Evolutionary conservation across 805 yeast genomes (phyloP).

Genomic region (Ogataea saltuana): DNA sequence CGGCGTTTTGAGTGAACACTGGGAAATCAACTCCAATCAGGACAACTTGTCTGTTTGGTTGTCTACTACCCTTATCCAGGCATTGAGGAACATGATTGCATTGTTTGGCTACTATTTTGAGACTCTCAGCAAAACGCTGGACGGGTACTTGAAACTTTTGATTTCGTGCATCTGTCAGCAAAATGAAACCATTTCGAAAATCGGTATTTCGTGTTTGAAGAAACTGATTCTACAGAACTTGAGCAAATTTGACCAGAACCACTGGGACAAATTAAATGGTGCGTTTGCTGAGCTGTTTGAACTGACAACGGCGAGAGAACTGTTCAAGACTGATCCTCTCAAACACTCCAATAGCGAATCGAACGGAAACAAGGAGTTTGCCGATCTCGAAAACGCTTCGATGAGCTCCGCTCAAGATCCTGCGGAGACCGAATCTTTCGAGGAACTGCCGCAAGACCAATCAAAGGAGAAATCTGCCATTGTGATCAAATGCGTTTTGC

Average conservation of each 20-base stretch:
- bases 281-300: constrained; percentile 73
- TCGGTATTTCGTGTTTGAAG: constrained; percentile 87
- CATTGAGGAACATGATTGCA: constrained; percentile 82
- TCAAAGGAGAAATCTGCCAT: constrained; percentile 67
- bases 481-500: constrained; percentile 90
- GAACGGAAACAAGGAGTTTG: constrained; percentile 29
- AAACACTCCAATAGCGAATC: constrained; percentile 20
- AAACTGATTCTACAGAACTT: constrained; percentile 78
- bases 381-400: constrained; percentile 20
- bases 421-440: constrained; percentile 13
- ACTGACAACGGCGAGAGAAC: constrained; percentile 81
- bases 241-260: constrained; percentile 55
- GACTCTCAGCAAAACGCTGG: constrained; percentile 69
- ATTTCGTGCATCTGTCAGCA: constrained; percentile 93
- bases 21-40: constrained; percentile 69
- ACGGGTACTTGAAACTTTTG: constrained; percentile 74
- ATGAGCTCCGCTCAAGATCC: constrained; percentile 9
- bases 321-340: constrained; percentile 64
- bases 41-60: constrained; percentile 95
- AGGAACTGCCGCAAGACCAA: constrained; percentile 35
- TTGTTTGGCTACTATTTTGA: constrained; percentile 82
- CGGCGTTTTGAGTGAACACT: constrained; percentile 70
- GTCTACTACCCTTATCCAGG: constrained; percentile 94
- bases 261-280: constrained; percentile 73
- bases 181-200: constrained; percentile 93